Conservation (phyloP, 2,329 filamentous ascomycete species). For the Ophiocordyceps camponoti-rufipedis region DNA sequence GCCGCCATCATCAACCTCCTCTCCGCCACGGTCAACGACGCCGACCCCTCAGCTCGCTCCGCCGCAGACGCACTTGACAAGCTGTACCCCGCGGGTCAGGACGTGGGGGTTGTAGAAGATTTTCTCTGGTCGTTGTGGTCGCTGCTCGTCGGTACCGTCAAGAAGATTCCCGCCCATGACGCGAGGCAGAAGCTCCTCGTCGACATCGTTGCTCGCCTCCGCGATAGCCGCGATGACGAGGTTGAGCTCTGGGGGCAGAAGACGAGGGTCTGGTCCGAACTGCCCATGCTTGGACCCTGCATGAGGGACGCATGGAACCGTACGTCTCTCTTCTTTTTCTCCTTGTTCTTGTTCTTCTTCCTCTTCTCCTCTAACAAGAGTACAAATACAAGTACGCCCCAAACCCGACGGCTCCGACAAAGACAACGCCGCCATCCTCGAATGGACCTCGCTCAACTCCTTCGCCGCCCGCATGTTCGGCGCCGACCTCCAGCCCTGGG, state of each 20-base stretch:
- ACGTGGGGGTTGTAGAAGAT: constrained; percentile 6
- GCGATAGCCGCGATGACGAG: constrained; percentile 6
- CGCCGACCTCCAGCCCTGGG: constrained; percentile 6
- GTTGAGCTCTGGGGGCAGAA: constrained; percentile 11
- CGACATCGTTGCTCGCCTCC: constrained; percentile 6
- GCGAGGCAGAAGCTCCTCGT: constrained; percentile 8
- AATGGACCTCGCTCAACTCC: constrained; percentile 15
- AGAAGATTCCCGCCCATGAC: constrained; percentile 10
- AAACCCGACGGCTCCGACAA: constrained; percentile 7
- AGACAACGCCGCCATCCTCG: constrained; percentile 5
- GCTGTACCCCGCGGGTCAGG: constrained; percentile 6
- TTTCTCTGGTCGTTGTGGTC: constrained; percentile 14
- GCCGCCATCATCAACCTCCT: constrained; percentile 7
- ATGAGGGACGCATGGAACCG: constrained; percentile 13
- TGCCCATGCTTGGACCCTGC: constrained; percentile 12
- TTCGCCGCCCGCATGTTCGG: constrained; percentile 14
- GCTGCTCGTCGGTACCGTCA: constrained; percentile 8
- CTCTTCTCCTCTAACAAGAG: no score
- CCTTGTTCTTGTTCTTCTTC: background rate
- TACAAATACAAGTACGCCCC: constrained; percentile 4
- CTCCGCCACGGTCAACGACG: constrained; percentile 8
- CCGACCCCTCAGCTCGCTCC: constrained; percentile 2
- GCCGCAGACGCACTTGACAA: constrained; percentile 9
- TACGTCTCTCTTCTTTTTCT: constrained; percentile 3
- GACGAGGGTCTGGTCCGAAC: constrained; percentile 10